Evolutionary conservation across 2,329 filamentous ascomycete genomes (phyloP), one percentile per base, ranked within the genome.

Genomic region (Alternaria ventricosa): DNA sequence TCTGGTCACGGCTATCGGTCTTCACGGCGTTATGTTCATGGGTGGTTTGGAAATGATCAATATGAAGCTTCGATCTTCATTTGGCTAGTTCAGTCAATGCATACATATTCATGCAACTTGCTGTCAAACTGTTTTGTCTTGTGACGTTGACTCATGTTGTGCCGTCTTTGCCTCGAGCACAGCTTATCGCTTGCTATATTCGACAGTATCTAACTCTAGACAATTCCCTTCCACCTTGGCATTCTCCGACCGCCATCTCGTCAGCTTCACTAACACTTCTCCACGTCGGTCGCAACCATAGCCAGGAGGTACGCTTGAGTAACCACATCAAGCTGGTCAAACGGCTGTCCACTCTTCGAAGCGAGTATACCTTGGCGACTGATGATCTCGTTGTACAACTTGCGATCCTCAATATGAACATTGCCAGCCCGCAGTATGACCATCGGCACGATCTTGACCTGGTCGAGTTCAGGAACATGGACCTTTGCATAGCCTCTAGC

Each of bases 11-110:
- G 73, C 65, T 71, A 72, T 75, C 64, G 70, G 69, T 72, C 64
- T 72, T 69, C 58, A 64, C 66, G 73, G 75, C 75, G 75, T 78
- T 78, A 59, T 70, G 60, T 70, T 65, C 54, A 70, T 65, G 70
- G 65, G 65, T 58, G 71, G 68, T 70, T 61, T 65, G 69, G 63
- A 60, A 73, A 70, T 70, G 69, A 70, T 72, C 61, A 57, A 77
- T 71, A 71, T 63, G 57, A 65, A 66, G 61, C 60, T 49, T 61
- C n/a, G 47, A 66, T 69, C 64, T 65, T 66, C 66, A 65, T 56
- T 53, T 55, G 66, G 61, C 67, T 73, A 57, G 53, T 66, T 57
- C 70, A 73, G 71, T 74, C 70, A 76, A 77, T 75, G 68, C 69
- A 75, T 62, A 65, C 56, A 67, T 53, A 20, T 55, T 66, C 62